Evolutionary conservation across 225 moss, liverwort and hornwort genomes (phyloP).

Genomic region (Antitrichia curtipendula): DNA sequence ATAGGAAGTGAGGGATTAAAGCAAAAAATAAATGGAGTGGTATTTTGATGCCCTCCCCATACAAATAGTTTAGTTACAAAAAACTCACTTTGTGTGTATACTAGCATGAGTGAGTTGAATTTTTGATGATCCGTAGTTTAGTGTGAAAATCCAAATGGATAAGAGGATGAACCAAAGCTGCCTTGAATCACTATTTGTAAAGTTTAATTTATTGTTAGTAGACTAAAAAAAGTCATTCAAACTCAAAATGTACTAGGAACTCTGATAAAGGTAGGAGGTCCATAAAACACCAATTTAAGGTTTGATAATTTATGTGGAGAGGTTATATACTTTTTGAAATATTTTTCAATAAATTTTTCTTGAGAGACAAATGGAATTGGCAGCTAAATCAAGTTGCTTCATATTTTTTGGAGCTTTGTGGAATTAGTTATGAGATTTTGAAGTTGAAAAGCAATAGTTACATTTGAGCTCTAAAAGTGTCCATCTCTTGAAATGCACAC

Average conservation of each 20-base stretch:
- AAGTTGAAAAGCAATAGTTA: background rate
- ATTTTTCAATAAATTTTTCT: background rate
- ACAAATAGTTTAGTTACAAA: background rate
- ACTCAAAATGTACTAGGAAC: background rate
- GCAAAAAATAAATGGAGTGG: background rate
- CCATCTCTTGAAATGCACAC: background rate
- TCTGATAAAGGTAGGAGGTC: background rate
- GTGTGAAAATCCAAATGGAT: background rate
- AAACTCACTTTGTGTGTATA: background rate
- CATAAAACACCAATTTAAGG: background rate
- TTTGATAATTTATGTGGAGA: too few relatives aligned
- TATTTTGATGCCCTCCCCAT: background rate
- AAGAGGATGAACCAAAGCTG: background rate
- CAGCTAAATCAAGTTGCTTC: background rate
- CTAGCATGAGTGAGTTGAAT: background rate
- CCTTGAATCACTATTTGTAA: background rate
- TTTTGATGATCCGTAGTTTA: background rate
- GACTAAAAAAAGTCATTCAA: background rate
- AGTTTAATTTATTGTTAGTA: background rate
- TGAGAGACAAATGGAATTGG: accelerated
- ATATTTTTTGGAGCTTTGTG: background rate
- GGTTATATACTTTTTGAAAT: background rate
- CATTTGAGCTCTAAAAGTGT: background rate
- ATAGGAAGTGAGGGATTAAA: background rate
- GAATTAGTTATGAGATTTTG: background rate